phyloP scores from a whole-genome alignment of 352 stramenopile genomes.

The Pythium aristosporum region DNA sequence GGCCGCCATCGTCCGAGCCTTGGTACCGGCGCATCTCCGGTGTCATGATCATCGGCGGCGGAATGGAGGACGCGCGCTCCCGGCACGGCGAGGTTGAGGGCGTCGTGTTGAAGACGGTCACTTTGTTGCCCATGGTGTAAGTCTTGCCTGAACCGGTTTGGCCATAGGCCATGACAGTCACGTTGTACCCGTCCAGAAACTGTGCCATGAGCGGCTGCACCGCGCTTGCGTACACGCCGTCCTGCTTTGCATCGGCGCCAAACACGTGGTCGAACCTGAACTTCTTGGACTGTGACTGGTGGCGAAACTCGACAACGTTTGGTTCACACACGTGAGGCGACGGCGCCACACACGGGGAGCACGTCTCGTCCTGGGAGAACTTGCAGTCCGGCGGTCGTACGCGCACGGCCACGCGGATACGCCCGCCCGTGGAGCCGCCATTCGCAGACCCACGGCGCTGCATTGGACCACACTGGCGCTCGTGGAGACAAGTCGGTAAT shows the following conservation, averaged over 20 bases:
- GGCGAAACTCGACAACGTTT: slow-evolving; percentile 35
- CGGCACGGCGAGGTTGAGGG: slow-evolving; percentile 26
- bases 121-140: slow-evolving; percentile 49
- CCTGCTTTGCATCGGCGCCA: slow-evolving; percentile 32
- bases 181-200: slow-evolving; percentile 62
- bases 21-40: slow-evolving; percentile 8
- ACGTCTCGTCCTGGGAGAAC: slow-evolving; percentile 26
- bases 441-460: slow-evolving; percentile 22
- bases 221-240: slow-evolving; percentile 40
- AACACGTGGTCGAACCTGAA: slow-evolving; percentile 78
- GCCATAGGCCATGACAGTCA: slow-evolving; percentile 59
- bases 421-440: slow-evolving; percentile 23
- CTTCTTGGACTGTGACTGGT: slow-evolving; percentile 41
- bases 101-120: slow-evolving; percentile 28
- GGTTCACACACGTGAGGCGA: slow-evolving; percentile 6
- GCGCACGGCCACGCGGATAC: slow-evolving; percentile 65
- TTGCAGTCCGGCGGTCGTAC: slow-evolving; percentile 41
- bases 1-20: slow-evolving; percentile 34
- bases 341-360: slow-evolving; percentile 20
- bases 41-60: slow-evolving; percentile 9
- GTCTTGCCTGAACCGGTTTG: slow-evolving; percentile 63
- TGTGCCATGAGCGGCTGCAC: slow-evolving; percentile 44
- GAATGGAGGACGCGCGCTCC: slow-evolving; percentile 20
- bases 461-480: slow-evolving; percentile 3
- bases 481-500: neutral